Conservation (phyloP, 2,329 filamentous ascomycete species). For the Boeremia exigua region DNA sequence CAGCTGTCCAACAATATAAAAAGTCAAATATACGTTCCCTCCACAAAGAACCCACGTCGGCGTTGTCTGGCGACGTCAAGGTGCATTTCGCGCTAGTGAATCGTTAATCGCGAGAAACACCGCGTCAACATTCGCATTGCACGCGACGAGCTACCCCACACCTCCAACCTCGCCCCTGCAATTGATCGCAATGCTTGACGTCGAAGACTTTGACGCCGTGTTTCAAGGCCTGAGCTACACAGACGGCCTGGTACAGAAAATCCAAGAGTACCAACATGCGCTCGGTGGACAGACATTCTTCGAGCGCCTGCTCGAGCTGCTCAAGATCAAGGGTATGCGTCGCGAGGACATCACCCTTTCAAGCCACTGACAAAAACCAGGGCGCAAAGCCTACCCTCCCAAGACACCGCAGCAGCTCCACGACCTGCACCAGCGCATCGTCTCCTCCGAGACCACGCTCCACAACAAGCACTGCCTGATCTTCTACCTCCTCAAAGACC, state of each 20-base stretch:
- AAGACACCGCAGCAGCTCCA: slow-evolving; percentile 71
- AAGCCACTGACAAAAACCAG: slow-evolving; percentile 37
- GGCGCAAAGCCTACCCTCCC: slow-evolving; percentile 75
- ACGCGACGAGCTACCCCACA: slow-evolving; percentile 4
- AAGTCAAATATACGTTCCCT: too few relatives aligned
- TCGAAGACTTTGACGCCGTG: slow-evolving; percentile 70
- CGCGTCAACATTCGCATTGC: slow-evolving; percentile 11
- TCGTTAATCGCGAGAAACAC: slow-evolving; percentile 11
- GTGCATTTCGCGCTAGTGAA: slow-evolving; percentile 10
- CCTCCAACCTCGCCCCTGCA: not conserved
- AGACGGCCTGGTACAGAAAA: slow-evolving; percentile 57
- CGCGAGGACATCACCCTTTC: not conserved
- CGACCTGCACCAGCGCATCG: slow-evolving; percentile 73
- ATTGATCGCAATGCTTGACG: slow-evolving; percentile 62
- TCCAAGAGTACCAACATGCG: slow-evolving; percentile 69
- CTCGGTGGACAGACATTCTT: slow-evolving; percentile 78
- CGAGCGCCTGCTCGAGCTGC: slow-evolving; percentile 74
- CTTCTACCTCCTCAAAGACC: slow-evolving; percentile 83
- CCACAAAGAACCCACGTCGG: too few relatives aligned
- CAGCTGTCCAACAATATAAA: too few relatives aligned
- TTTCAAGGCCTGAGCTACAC: slow-evolving; percentile 57
- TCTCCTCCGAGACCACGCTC: slow-evolving; percentile 66
- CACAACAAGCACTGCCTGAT: slow-evolving; percentile 84
- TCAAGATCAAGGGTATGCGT: slow-evolving; percentile 72
- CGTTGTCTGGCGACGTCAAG: too few relatives aligned